phyloP scores from a whole-genome alignment of 225 moss, liverwort and hornwort species.

The Thuidium tamariscinum region DNA sequence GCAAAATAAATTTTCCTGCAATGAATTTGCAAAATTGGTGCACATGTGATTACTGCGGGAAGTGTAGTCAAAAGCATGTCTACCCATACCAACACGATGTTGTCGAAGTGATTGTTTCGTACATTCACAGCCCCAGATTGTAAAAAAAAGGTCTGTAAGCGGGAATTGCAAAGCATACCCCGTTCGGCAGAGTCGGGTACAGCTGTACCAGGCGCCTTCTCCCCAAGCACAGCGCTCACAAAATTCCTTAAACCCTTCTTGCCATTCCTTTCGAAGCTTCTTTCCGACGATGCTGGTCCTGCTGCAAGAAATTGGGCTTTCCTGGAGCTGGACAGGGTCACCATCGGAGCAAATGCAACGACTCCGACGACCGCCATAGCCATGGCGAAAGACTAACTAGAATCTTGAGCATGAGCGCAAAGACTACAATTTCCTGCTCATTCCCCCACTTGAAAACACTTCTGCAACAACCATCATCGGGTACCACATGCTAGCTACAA shows the following conservation, averaged over 20 bases:
- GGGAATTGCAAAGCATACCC: neutral
- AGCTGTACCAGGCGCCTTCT: conserved; percentile 4
- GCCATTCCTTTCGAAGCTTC: neutral
- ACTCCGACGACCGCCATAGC: neutral
- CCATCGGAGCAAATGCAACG: neutral
- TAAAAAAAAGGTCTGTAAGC: neutral
- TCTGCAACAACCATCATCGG: neutral
- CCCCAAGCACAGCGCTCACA: conserved; percentile 17
- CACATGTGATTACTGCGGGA: neutral
- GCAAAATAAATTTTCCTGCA: neutral
- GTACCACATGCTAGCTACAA: neutral
- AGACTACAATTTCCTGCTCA: neutral
- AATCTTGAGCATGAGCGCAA: neutral
- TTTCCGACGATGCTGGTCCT: neutral
- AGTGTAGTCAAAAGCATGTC: neutral
- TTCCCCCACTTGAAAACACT: neutral
- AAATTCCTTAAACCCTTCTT: neutral
- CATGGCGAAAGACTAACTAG: neutral
- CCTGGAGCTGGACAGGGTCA: neutral
- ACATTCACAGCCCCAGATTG: neutral
- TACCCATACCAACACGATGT: neutral
- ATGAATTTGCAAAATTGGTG: neutral
- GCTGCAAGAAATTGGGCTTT: neutral
- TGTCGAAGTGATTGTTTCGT: neutral
- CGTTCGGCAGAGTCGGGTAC: conserved; percentile 1